phyloP scores from a whole-genome alignment of 768 basidiomycete genomes.

The Coprinopsis sp. region DNA sequence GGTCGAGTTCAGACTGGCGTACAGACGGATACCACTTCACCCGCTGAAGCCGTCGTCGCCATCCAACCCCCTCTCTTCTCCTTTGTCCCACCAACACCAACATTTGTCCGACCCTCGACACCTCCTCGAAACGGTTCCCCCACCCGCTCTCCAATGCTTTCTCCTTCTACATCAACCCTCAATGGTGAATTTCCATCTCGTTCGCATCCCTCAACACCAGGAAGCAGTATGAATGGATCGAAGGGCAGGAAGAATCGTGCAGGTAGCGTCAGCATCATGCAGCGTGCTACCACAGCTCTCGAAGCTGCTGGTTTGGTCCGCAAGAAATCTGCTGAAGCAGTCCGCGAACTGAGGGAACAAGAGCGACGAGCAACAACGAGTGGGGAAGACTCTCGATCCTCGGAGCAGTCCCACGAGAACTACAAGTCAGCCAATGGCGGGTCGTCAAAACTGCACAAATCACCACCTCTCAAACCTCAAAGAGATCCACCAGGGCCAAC shows the following conservation, averaged over 20 bases:
- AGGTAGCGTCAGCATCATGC: constrained; percentile 94
- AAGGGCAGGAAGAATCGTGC: constrained; percentile 69
- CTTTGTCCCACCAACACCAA: constrained; percentile 77
- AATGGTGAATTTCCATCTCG: constrained; percentile 47
- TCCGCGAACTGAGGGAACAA: constrained; percentile 55
- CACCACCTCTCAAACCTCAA: constrained; percentile 54
- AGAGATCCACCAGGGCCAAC: constrained; percentile 40
- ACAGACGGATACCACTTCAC: constrained; percentile 56
- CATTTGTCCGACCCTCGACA: constrained; percentile 40
- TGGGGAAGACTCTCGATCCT: too few relatives aligned
- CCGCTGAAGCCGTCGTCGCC: constrained; percentile 13
- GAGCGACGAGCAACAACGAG: constrained; percentile 39
- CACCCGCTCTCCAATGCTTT: constrained; percentile 48
- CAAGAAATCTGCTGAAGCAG: constrained; percentile 76
- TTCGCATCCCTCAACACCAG: constrained; percentile 70
- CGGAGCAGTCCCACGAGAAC: constrained; percentile 38
- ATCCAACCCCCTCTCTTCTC: constrained; percentile 46
- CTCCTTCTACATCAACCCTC: constrained; percentile 47
- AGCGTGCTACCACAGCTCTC: constrained; percentile 86
- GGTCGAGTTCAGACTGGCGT: constrained; percentile 29
- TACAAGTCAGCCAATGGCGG: constrained; percentile 37
- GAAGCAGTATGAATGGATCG: constrained; percentile 45
- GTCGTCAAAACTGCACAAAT: constrained; percentile 64
- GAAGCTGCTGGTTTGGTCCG: constrained; percentile 81
- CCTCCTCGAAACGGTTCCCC: constrained; percentile 51